A percentile compares a stretch with the other conserved stretches of the same genome.
Evolutionary conservation across 2,329 filamentous ascomycete species (phyloP).

Genomic region (Aspergillus floridensis): DNA sequence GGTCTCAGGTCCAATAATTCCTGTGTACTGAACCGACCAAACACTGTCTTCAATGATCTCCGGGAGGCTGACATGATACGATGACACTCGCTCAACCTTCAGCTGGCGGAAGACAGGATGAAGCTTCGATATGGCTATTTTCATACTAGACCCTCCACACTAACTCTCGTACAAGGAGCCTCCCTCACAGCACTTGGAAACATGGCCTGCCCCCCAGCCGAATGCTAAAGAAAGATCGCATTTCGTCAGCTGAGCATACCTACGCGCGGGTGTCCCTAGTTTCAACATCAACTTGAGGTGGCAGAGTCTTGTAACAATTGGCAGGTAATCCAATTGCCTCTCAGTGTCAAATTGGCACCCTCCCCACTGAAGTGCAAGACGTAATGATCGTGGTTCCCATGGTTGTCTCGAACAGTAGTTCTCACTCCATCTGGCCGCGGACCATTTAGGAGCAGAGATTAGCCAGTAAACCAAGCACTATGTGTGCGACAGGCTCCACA

Average conservation of each 20-base stretch:
- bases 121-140: not conserved
- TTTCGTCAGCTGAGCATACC: not conserved
- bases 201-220: not conserved
- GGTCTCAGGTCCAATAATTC: slow-evolving; percentile 1
- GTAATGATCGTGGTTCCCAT: slow-evolving; percentile 16
- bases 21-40: not conserved
- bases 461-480: slow-evolving; percentile 13
- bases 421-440: slow-evolving; percentile 7
- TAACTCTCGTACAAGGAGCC: not conserved
- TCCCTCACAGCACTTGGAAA: not conserved
- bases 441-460: slow-evolving; percentile 9
- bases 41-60: not conserved
- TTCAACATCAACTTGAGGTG: not conserved
- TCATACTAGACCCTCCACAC: not conserved
- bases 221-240: not conserved
- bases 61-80: not conserved
- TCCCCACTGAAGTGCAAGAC: not conserved
- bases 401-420: slow-evolving; percentile 20
- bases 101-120: not conserved
- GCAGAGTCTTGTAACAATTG: not conserved
- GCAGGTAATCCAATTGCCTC: not conserved
- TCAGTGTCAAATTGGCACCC: not conserved
- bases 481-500: slow-evolving; percentile 18
- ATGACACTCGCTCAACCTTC: not conserved
- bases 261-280: not conserved